These are phyloP conservation scores for Neopestalotiopsis sp. DNA, from an alignment of 2,329 filamentous ascomycete genomes.

Conservation along the genomic window DNA sequence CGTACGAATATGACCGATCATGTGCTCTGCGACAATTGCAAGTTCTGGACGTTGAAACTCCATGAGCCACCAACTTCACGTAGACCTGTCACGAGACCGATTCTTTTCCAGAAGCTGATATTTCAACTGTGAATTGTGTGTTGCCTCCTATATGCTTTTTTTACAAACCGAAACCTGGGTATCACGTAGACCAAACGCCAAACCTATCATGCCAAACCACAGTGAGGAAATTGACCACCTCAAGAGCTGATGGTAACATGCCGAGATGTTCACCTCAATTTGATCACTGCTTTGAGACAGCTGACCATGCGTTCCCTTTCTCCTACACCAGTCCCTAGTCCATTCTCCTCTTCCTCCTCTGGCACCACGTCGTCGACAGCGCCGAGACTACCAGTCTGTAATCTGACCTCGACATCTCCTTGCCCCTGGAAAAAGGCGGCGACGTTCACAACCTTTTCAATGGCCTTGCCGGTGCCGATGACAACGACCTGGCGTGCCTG, in stretches of 20 bases:
- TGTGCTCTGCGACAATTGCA: too few species aligned
- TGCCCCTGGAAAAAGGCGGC: conserved; percentile 70
- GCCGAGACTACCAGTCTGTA: conserved; percentile 67
- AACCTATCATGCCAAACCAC: conserved; percentile 4
- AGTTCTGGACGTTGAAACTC: too few species aligned
- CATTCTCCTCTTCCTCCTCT: conserved; percentile 34
- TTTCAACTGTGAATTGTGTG: background rate
- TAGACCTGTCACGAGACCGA: too few species aligned
- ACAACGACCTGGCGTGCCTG: conserved; percentile 58
- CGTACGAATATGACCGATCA: too few species aligned
- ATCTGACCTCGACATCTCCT: conserved; percentile 59
- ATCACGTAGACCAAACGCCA: conserved; percentile 2
- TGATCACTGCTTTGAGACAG: conserved; percentile 54
- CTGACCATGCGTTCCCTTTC: conserved; percentile 53
- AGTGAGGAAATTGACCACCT: background rate
- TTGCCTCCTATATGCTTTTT: background rate
- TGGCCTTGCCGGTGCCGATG: conserved; percentile 70
- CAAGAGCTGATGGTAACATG: background rate
- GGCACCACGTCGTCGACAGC: conserved; percentile 69
- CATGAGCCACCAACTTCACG: too few species aligned
- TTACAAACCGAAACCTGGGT: background rate
- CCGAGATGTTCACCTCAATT: conserved; percentile 44
- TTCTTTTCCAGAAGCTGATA: too few species aligned
- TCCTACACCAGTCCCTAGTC: conserved; percentile 32
- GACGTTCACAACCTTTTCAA: conserved; percentile 65